Evolutionary conservation across 768 basidiomycete species (phyloP), one percentile per base, ranked within the genome.

Genomic region (Boletus vinaceobasis): DNA sequence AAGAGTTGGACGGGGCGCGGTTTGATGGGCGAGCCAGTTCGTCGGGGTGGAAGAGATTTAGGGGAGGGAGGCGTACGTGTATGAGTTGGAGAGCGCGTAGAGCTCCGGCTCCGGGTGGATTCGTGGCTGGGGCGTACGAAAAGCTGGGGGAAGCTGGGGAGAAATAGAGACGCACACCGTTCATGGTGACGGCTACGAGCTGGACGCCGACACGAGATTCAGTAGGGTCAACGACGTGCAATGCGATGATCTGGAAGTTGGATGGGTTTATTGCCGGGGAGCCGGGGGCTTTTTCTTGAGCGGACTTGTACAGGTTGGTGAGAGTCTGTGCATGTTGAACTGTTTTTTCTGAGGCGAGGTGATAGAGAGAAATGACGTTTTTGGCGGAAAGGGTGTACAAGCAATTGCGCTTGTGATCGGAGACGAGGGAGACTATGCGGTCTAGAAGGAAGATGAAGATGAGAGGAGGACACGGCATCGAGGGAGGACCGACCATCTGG

Each of bases 161-260:
- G 66, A 97, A 93, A 75, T 91, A 98, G 1, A 96, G 76, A 47
- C 95, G 85, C 4, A 88, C 82, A 13, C 91, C 94, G 48, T 87
- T 93, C 29, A 79, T 75, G 23, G 93, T 93, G 44, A 95, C 73
- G 2, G 88, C 93, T 46, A 97, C 76, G 10, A 98, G 78, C 53
- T 91, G 90, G 13, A 90, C 73, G 14, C 82, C 83, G 26, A 80
- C 73, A 15, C 83, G 85, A 27, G 89, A 87, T 67, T 91, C 89
- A 13, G 77, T 71, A 10, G 77, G 77, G 38, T 82, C 78, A 36
- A 96, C 71, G 26, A 86, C 78, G 66, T 94, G 88, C 43, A 96
- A 69, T 23, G 80, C 75, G 31, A 85, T 75, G 53, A 96, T 81
- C 51, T 81, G 78, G 65, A 94, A 93, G 48, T 75, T 79, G 62